Conservation (phyloP, 345 rosid species). For the Brassica rapa region DNA sequence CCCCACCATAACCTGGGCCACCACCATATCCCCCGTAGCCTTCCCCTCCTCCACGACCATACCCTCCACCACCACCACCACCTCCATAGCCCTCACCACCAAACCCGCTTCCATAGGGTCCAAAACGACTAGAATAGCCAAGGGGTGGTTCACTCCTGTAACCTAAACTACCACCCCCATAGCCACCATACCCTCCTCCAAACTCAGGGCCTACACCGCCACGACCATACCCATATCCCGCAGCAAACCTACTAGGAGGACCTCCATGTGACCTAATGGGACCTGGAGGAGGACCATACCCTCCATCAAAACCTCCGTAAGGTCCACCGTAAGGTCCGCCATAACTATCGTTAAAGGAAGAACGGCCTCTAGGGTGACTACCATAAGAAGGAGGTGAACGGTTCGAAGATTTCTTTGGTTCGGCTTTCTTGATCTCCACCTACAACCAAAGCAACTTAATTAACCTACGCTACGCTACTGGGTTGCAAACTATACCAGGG, state of each 20-base stretch:
- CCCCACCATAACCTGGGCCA: constrained; percentile 66
- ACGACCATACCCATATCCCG: constrained; percentile 73
- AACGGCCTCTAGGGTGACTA: constrained; percentile 74
- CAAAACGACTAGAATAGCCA: constrained; percentile 92
- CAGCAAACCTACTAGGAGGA: constrained; percentile 57
- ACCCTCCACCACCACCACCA: constrained; percentile 43
- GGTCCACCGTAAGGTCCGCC: constrained; percentile 42
- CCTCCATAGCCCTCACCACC: constrained; percentile 85
- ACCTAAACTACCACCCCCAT: constrained; percentile 60
- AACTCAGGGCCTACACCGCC: constrained; percentile 67
- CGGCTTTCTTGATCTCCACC: constrained; percentile 99
- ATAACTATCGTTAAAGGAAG: constrained; percentile 64
- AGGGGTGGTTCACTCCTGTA: constrained; percentile 73
- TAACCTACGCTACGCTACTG: constrained; percentile 71
- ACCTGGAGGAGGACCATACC: constrained; percentile 73
- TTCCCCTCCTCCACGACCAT: constrained; percentile 60
- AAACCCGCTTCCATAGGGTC: constrained; percentile 71
- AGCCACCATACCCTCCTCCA: constrained; percentile 71
- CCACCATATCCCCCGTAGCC: constrained; percentile 54
- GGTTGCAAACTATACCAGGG: constrained; percentile 47
- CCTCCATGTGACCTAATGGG: constrained; percentile 77
- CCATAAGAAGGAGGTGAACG: constrained; percentile 85
- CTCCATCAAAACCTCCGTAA: constrained; percentile 76
- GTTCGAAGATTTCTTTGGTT: constrained; percentile 97
- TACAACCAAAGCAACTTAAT: constrained; percentile 95